Evolutionary conservation across 163 green algal genomes (phyloP).

Genomic region (Scenedesmus sp.): DNA sequence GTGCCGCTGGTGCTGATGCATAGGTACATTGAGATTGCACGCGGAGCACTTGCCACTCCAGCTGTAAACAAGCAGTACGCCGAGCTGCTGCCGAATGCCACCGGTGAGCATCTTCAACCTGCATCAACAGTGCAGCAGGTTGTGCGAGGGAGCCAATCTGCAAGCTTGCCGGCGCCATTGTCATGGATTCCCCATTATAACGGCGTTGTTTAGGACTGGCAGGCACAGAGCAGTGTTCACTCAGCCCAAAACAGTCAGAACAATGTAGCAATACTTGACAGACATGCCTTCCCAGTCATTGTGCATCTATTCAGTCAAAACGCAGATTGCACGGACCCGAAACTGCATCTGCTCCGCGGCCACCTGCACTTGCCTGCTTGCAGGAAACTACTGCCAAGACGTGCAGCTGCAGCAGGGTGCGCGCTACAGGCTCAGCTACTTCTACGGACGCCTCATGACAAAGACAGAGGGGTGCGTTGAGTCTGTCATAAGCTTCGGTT

Average conservation of each 20-base stretch:
- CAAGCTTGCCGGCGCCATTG: too few relatives aligned
- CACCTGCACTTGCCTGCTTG: not conserved
- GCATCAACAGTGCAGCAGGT: not conserved
- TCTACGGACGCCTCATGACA: constrained; percentile 32
- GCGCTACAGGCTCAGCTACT: constrained; percentile 40
- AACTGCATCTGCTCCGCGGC: too few relatives aligned
- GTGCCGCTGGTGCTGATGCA: not conserved
- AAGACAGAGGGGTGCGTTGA: not conserved
- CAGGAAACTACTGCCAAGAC: constrained; percentile 54
- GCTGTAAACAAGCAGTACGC: constrained; percentile 37
- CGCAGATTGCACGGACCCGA: not conserved
- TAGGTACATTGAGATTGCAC: constrained; percentile 48
- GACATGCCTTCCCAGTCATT: not conserved
- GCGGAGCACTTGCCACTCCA: constrained; percentile 32
- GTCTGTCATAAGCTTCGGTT: not conserved
- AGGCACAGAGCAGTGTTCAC: too few relatives aligned
- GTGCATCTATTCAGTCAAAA: not conserved
- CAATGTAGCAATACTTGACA: not conserved
- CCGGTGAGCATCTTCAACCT: not conserved
- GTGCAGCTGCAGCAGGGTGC: constrained; percentile 39
- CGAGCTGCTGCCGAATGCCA: constrained; percentile 48
- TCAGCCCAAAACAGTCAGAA: not conserved
- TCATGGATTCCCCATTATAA: too few relatives aligned
- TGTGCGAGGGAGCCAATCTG: too few relatives aligned
- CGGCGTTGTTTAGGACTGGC: too few relatives aligned